Evolutionary conservation across 106 monocot species (phyloP).

Genomic region (Dendrobium chrysotoxum): DNA sequence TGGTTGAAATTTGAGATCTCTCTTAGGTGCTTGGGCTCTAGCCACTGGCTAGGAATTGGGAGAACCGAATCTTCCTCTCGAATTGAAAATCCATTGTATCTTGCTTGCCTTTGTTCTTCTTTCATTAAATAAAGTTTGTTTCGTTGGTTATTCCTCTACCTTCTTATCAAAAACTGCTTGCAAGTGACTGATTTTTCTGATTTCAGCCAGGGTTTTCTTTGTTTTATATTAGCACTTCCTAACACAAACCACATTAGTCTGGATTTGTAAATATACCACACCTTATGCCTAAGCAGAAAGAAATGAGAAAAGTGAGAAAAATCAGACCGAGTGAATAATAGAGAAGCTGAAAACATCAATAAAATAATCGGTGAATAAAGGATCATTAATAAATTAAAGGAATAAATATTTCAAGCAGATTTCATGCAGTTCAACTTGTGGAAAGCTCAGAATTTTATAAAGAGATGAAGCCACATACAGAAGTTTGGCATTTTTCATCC

Average conservation of each 20-base stretch:
- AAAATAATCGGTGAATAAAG: not conserved
- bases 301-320: not conserved
- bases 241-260: not conserved
- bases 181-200: too few relatives aligned
- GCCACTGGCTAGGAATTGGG: too few relatives aligned
- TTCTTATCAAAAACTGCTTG: too few relatives aligned
- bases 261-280: not conserved
- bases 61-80: too few relatives aligned
- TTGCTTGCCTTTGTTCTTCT: too few relatives aligned
- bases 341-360: not conserved
- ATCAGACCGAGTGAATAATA: not conserved
- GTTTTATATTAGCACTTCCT: too few relatives aligned
- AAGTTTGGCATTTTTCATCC: conserved; percentile 97
- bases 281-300: not conserved
- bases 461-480: conserved; percentile 42
- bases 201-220: too few relatives aligned
- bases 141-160: too few relatives aligned
- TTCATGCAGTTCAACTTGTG: not conserved
- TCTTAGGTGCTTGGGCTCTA: too few relatives aligned
- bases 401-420: not conserved
- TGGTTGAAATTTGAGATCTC: too few relatives aligned
- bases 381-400: not conserved
- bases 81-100: too few relatives aligned
- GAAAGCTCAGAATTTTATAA: not conserved
- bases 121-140: too few relatives aligned